These are phyloP conservation scores for Geranomyces variabilis DNA, from an alignment of 192 early-diverging fungal genomes.

Conservation along the genomic window DNA sequence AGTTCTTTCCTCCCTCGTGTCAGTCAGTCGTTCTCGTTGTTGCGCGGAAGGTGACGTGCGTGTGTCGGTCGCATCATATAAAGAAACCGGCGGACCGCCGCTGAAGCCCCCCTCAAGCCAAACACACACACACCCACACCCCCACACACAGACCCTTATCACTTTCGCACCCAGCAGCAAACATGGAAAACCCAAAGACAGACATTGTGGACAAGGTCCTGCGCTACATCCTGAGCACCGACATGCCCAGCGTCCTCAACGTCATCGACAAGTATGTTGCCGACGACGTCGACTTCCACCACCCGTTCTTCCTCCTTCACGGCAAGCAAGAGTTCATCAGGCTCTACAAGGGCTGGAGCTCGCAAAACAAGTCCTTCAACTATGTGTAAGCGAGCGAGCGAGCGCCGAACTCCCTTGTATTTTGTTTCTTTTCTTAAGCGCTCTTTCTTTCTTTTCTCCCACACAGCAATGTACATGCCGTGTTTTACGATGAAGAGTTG, in stretches of 20 bases:
- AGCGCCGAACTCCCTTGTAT: background rate
- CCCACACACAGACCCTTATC: too few relatives aligned
- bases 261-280: conserved; percentile 8
- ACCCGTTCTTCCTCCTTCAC: conserved; percentile 13
- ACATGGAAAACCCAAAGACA: conserved; percentile 31
- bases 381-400: background rate
- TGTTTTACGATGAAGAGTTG: conserved; percentile 11
- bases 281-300: conserved; percentile 18
- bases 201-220: conserved; percentile 22
- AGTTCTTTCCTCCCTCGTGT: too few relatives aligned
- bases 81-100: too few relatives aligned
- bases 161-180: too few relatives aligned
- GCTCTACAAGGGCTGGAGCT: conserved; percentile 19
- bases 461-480: background rate
- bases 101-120: too few relatives aligned
- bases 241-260: conserved; percentile 1
- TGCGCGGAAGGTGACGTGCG: too few relatives aligned
- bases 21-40: too few relatives aligned
- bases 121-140: too few relatives aligned
- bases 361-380: conserved; percentile 10
- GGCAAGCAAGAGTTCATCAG: conserved; percentile 23
- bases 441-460: background rate
- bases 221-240: conserved; percentile 18
- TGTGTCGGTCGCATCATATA: too few relatives aligned
- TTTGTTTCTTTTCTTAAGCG: background rate